Percentiles rank a stretch among this genome's conserved stretches.
Evolutionary conservation across 2,329 filamentous ascomycete genomes (phyloP).

Genomic region (Penicillium decumbens): DNA sequence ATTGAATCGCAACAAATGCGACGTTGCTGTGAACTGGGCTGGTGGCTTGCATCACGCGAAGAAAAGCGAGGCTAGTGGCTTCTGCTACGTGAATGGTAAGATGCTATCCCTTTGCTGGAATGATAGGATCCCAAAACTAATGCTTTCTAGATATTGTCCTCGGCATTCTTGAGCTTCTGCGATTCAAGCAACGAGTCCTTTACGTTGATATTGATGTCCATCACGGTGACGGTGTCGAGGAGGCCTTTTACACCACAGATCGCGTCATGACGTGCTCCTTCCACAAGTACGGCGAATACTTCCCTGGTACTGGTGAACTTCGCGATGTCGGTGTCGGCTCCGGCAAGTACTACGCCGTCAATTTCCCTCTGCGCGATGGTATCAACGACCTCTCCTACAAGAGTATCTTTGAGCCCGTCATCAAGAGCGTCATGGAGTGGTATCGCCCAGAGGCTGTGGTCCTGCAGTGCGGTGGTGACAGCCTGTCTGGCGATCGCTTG

Average conservation of each 20-base stretch:
- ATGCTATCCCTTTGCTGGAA: neutral
- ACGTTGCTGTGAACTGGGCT: conserved; percentile 76
- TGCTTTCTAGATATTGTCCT: conserved; percentile 56
- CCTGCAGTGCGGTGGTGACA: conserved; percentile 65
- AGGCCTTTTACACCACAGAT: conserved; percentile 67
- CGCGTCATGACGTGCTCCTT: conserved; percentile 69
- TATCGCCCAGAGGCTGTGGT: conserved; percentile 65
- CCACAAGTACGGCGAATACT: conserved; percentile 70
- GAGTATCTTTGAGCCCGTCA: conserved; percentile 64
- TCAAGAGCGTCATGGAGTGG: conserved; percentile 64
- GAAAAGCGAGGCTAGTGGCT: conserved; percentile 87
- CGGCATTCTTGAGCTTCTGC: conserved; percentile 60
- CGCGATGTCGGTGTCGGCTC: conserved; percentile 64
- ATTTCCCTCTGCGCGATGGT: conserved; percentile 65
- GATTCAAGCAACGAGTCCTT: conserved; percentile 60
- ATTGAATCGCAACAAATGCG: conserved; percentile 63
- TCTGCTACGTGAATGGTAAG: conserved; percentile 89
- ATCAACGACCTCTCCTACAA: conserved; percentile 66
- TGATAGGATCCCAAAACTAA: conserved; percentile 12
- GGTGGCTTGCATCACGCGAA: conserved; percentile 96
- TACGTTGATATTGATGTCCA: conserved; percentile 66
- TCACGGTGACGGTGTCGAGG: conserved; percentile 65
- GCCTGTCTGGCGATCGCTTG: conserved; percentile 61
- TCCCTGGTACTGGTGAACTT: conserved; percentile 65
- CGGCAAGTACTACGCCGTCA: conserved; percentile 65